Conservation (phyloP, 2,329 filamentous ascomycete genomes). For the Xylariaceae sp. region DNA sequence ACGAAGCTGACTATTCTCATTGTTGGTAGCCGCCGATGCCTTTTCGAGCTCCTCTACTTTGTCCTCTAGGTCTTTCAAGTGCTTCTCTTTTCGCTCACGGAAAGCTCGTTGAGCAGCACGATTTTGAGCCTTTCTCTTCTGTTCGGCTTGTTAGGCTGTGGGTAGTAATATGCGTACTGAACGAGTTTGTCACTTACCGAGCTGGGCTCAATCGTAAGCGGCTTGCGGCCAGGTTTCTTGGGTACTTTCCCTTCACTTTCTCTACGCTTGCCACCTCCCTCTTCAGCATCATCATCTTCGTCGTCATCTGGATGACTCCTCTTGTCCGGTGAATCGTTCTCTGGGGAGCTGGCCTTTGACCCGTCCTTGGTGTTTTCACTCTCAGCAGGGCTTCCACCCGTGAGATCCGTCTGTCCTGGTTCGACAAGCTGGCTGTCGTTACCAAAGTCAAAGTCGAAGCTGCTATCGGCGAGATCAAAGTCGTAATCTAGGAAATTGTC, state of each 20-base stretch:
- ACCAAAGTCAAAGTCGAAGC: conserved; percentile 69
- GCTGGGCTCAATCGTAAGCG: conserved; percentile 89
- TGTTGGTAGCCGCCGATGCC: conserved; percentile 73
- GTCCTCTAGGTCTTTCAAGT: conserved; percentile 77
- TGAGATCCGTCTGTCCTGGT: conserved; percentile 55
- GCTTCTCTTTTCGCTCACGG: conserved; percentile 90
- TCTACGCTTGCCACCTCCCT: conserved; percentile 60
- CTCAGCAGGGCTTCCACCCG: conserved; percentile 40
- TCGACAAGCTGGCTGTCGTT: conserved; percentile 50
- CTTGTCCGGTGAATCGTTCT: conserved; percentile 63
- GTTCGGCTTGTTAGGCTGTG: conserved; percentile 24
- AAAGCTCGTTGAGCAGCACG: conserved; percentile 89
- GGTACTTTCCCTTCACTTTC: conserved; percentile 80
- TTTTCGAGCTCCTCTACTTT: conserved; percentile 77
- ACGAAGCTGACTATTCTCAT: conserved; percentile 79
- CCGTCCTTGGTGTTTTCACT: conserved; percentile 25
- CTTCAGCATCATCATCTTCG: conserved; percentile 55
- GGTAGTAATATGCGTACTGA: conserved; percentile 13
- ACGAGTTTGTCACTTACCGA: conserved; percentile 64
- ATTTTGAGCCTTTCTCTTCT: conserved; percentile 97
- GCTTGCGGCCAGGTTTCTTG: conserved; percentile 96
- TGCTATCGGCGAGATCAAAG: conserved; percentile 64
- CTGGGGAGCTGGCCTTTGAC: conserved; percentile 55
- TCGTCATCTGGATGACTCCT: conserved; percentile 68
- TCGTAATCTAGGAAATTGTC: conserved; percentile 82